phyloP scores from a whole-genome alignment of 306 rosid species.

The Cyclanthera cordifolia region DNA sequence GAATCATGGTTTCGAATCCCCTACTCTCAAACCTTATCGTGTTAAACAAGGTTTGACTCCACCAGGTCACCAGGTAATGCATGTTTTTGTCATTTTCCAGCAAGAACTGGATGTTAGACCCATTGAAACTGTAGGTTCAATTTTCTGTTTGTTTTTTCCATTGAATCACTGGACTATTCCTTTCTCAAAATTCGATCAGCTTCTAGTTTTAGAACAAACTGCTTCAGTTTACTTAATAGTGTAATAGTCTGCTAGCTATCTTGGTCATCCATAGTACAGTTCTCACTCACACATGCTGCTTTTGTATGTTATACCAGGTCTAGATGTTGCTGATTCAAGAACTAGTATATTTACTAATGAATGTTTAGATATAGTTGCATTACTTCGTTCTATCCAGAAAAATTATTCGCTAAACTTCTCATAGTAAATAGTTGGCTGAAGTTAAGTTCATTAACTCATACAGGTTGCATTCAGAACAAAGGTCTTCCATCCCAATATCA shows the following conservation, averaged over 20 bases:
- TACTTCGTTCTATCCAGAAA: too few species aligned
- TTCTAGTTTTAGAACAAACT: not conserved
- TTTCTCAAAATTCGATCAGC: not conserved
- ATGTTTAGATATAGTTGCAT: too few species aligned
- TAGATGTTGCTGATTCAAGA: not conserved
- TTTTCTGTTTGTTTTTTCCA: too few species aligned
- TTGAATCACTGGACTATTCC: too few species aligned
- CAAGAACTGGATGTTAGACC: too few species aligned
- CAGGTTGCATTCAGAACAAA: constrained; percentile 65
- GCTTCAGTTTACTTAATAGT: not conserved
- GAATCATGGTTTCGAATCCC: too few species aligned
- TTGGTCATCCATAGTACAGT: not conserved
- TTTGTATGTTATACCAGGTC: not conserved
- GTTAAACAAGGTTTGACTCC: too few species aligned
- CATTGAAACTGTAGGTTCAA: too few species aligned
- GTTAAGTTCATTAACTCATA: constrained; percentile 1
- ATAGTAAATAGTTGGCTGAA: not conserved
- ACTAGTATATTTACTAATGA: not conserved
- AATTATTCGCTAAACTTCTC: not conserved
- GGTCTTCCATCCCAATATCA: constrained; percentile 63
- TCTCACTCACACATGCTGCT: not conserved
- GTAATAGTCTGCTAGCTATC: not conserved
- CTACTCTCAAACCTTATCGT: too few species aligned
- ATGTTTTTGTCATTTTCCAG: too few species aligned
- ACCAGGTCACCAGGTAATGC: too few species aligned